phyloP scores from a whole-genome alignment of 371 early-diverging fungal genomes.

The Mortierella sp. region DNA sequence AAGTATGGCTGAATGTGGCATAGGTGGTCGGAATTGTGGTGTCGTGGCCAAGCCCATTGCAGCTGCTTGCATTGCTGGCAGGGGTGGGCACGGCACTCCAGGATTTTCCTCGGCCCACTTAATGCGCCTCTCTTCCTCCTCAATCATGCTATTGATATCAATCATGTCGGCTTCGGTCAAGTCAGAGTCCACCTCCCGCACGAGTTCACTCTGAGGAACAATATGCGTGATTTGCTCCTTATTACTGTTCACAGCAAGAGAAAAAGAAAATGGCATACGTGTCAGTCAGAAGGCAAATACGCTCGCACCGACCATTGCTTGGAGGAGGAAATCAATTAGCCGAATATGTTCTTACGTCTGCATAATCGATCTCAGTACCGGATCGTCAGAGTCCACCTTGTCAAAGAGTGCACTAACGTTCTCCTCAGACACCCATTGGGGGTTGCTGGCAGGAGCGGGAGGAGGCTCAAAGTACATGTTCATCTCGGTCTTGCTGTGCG shows the following conservation, averaged over 20 bases:
- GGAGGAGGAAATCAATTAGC: neutral
- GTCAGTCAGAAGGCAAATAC: neutral
- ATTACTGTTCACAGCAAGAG: conserved; percentile 22
- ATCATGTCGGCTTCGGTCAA: conserved; percentile 45
- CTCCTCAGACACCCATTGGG: conserved; percentile 24
- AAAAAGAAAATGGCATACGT: neutral
- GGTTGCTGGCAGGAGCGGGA: conserved; percentile 16
- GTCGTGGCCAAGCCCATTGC: neutral
- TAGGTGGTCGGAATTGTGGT: neutral
- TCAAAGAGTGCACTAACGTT: conserved; percentile 26
- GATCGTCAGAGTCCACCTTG: conserved; percentile 39
- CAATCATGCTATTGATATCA: conserved; percentile 44
- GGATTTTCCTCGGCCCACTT: conserved; percentile 2
- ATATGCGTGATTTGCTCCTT: conserved; percentile 15
- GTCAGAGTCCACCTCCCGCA: conserved; percentile 47
- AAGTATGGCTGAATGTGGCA: neutral
- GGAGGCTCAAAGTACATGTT: conserved; percentile 64
- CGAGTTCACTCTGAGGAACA: conserved; percentile 32
- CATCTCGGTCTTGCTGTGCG: conserved; percentile 60
- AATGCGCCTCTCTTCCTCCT: conserved; percentile 34
- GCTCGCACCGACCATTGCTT: too few species aligned
- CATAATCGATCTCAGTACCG: conserved; percentile 27
- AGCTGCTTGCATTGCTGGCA: neutral
- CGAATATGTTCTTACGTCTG: conserved; percentile 21
- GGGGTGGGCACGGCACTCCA: conserved; percentile 6